Evolutionary conservation across 805 yeast species (phyloP).

Genomic region (Lipomyces lipofer): DNA sequence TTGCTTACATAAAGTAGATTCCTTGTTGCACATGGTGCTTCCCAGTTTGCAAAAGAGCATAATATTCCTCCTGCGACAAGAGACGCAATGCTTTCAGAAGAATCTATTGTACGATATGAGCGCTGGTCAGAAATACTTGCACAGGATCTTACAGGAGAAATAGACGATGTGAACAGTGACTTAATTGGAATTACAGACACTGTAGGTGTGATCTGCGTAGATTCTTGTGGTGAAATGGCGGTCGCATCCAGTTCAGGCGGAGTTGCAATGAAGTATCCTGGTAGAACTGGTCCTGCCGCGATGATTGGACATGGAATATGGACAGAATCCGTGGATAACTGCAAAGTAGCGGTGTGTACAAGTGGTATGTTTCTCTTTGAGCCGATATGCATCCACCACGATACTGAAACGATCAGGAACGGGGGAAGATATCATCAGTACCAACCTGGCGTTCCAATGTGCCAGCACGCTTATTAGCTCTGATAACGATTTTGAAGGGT

Average conservation of each 20-base stretch:
- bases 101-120: slow-evolving; percentile 21
- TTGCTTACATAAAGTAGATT: slow-evolving; percentile 33
- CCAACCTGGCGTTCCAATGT: slow-evolving; percentile 35
- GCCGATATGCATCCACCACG: not conserved
- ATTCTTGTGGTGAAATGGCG: slow-evolving; percentile 31
- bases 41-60: slow-evolving; percentile 32
- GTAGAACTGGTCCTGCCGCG: slow-evolving; percentile 48
- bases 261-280: slow-evolving; percentile 40
- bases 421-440: slow-evolving; percentile 44
- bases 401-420: slow-evolving; percentile 8
- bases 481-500: slow-evolving; percentile 1
- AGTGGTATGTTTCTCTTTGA: slow-evolving; percentile 36
- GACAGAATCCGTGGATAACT: slow-evolving; percentile 13
- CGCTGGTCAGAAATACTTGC: slow-evolving; percentile 28
- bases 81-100: slow-evolving; percentile 26
- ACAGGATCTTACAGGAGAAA: not conserved
- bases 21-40: slow-evolving; percentile 41
- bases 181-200: slow-evolving; percentile 39
- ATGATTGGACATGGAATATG: slow-evolving; percentile 42
- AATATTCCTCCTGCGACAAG: slow-evolving; percentile 19
- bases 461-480: not conserved
- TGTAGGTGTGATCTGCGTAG: slow-evolving; percentile 43
- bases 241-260: slow-evolving; percentile 47
- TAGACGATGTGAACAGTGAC: slow-evolving; percentile 2
- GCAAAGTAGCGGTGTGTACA: slow-evolving; percentile 36